These are phyloP conservation scores for Lactifluus echinatus DNA, from an alignment of 768 basidiomycete species.

Conservation along the genomic window DNA sequence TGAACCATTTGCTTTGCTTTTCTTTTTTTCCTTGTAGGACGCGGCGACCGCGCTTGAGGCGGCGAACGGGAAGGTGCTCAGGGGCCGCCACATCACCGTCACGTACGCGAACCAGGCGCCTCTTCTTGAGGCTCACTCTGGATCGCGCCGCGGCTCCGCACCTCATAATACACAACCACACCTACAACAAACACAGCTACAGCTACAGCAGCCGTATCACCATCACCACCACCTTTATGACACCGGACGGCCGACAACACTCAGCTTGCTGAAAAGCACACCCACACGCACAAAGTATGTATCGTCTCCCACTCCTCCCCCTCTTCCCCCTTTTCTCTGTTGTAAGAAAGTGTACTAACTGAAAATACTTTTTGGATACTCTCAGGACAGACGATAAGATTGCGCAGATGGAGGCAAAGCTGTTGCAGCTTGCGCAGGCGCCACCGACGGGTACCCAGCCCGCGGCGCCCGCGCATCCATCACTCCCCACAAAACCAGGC, in stretches of 20 bases:
- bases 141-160: background rate
- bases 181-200: background rate
- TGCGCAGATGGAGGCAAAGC: constrained; percentile 92
- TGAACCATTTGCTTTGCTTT: too few species aligned
- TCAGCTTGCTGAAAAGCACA: constrained; percentile 82
- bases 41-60: constrained; percentile 66
- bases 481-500: constrained; percentile 10
- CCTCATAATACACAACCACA: background rate
- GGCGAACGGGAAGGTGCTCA: constrained; percentile 71
- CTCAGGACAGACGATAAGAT: constrained; percentile 80
- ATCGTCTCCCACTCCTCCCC: background rate
- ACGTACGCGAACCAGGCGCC: constrained; percentile 87
- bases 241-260: constrained; percentile 63
- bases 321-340: background rate
- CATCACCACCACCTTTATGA: constrained; percentile 30
- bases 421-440: constrained; percentile 60
- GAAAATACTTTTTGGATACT: background rate
- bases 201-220: background rate
- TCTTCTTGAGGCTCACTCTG: constrained; percentile 27
- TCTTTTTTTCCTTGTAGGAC: constrained; percentile 47
- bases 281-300: constrained; percentile 42
- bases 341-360: background rate
- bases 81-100: constrained; percentile 85
- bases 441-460: constrained; percentile 13
- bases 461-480: constrained; percentile 29